phyloP scores from a whole-genome alignment of 164 flowering plant species.

The Vitis labrusca region DNA sequence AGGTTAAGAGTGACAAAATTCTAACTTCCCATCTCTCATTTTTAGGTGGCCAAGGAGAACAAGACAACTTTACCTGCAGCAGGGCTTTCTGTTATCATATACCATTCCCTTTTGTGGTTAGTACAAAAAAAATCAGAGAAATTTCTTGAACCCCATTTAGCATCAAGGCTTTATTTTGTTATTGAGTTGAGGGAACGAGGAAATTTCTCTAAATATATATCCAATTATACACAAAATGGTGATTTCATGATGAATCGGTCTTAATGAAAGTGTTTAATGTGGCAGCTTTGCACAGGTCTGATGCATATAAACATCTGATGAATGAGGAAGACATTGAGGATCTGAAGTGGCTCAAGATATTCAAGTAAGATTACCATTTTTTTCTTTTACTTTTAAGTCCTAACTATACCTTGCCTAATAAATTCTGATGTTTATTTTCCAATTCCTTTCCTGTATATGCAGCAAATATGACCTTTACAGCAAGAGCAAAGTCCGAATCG shows the following conservation, averaged over 20 bases:
- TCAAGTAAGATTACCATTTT: conserved; percentile 38
- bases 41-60: conserved; percentile 53
- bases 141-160: neutral
- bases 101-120: conserved; percentile 60
- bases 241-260: too few species aligned
- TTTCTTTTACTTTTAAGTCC: too few species aligned
- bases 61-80: conserved; percentile 45
- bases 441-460: neutral
- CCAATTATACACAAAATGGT: too few species aligned
- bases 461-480: conserved; percentile 56
- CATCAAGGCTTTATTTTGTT: too few species aligned
- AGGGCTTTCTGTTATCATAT: conserved; percentile 50
- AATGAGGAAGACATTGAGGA: conserved; percentile 66
- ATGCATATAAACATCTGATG: conserved; percentile 66
- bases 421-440: too few species aligned
- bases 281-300: conserved; percentile 49
- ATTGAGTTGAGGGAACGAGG: too few species aligned
- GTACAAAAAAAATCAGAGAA: neutral
- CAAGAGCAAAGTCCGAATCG: conserved; percentile 50
- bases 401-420: too few species aligned
- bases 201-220: too few species aligned
- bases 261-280: neutral
- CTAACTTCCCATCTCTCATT: neutral
- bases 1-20: too few species aligned
- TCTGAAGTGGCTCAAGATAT: conserved; percentile 65